Conservation (phyloP, 2,329 filamentous ascomycete species). For the Parascedosporium putredinis region DNA sequence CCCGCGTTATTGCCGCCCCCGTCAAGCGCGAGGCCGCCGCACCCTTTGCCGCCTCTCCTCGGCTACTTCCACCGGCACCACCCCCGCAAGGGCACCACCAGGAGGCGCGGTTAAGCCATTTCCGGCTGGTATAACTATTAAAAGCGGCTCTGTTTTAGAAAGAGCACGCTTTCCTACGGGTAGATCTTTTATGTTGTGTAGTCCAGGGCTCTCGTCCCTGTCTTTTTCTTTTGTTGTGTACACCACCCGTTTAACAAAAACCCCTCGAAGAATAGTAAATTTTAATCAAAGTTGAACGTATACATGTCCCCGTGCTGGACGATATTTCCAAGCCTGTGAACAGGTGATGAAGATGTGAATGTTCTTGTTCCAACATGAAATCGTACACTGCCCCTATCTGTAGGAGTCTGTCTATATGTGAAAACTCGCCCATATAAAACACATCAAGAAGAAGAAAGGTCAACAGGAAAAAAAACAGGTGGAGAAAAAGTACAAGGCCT, state of each 20-base stretch:
- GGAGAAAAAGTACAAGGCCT: background rate
- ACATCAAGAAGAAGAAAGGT: no score
- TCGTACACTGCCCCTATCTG: no score
- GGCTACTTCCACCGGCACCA: slow-evolving; percentile 18
- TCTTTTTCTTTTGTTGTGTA: slow-evolving; percentile 4
- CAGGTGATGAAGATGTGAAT: background rate
- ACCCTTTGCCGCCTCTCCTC: slow-evolving; percentile 14
- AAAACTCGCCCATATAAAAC: no score
- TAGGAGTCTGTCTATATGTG: no score
- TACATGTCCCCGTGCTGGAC: no score
- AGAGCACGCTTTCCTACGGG: no score
- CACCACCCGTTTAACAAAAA: no score
- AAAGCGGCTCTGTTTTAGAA: no score
- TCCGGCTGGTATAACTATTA: background rate
- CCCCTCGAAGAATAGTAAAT: background rate
- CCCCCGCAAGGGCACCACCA: slow-evolving; percentile 32
- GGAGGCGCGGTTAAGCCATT: slow-evolving; percentile 27
- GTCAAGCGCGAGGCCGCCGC: slow-evolving; percentile 28
- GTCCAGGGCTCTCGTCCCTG: slow-evolving; percentile 2
- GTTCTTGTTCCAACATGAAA: background rate
- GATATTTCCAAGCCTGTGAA: no score
- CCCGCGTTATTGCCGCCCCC: slow-evolving; percentile 16
- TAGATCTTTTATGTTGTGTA: slow-evolving; percentile 5
- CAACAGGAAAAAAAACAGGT: background rate
- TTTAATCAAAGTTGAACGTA: background rate